These are phyloP conservation scores for Luffa aegyptiaca DNA, from an alignment of 306 rosid species.

Conservation along the genomic window DNA sequence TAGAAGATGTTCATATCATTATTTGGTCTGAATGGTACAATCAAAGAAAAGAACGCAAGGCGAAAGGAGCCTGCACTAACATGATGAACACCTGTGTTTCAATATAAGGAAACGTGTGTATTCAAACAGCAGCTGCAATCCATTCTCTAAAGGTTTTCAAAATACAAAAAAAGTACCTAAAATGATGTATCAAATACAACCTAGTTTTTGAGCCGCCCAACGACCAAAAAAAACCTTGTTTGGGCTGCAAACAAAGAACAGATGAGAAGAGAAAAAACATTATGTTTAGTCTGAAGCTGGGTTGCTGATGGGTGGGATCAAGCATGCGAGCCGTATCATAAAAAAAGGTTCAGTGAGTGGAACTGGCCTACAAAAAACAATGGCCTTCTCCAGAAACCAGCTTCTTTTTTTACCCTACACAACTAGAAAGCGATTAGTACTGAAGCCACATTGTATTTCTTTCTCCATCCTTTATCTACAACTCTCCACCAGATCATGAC, in stretches of 20 bases:
- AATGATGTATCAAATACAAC: conserved; percentile 2
- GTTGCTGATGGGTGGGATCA: background rate
- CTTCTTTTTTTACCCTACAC: background rate
- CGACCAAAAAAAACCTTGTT: conserved; percentile 27
- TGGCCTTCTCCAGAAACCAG: conserved; percentile 6
- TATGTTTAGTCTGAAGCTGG: conserved; percentile 18
- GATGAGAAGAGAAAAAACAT: background rate
- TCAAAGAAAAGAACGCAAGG: background rate
- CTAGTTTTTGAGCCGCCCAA: conserved; percentile 28
- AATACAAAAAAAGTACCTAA: background rate
- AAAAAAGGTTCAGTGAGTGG: background rate
- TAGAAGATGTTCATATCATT: background rate
- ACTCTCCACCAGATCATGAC: background rate
- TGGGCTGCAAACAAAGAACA: conserved; percentile 24
- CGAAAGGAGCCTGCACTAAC: background rate
- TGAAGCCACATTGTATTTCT: conserved; percentile 6
- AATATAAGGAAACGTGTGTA: background rate
- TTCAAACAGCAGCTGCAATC: background rate
- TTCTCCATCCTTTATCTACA: conserved; percentile 6
- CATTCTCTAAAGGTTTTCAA: background rate
- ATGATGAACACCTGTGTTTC: background rate
- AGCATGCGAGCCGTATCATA: background rate
- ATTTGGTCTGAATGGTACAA: background rate
- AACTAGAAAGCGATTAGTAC: conserved; percentile 4
- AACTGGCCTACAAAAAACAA: conserved; percentile 2